phyloP scores from a whole-genome alignment of 495 filamentous ascomycete species.

The Usnea hakonensis region DNA sequence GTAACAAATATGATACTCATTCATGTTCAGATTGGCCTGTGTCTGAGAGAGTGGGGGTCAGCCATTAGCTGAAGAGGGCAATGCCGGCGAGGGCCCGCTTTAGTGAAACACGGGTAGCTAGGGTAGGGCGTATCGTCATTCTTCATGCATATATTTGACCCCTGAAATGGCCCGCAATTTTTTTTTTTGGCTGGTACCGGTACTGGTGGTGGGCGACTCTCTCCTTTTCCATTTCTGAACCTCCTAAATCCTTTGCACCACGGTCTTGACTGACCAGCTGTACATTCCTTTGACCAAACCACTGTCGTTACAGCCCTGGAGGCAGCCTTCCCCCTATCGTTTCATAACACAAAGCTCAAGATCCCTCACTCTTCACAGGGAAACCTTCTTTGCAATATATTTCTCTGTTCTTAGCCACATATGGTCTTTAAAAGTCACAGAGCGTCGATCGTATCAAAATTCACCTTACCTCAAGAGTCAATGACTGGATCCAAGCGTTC shows the following conservation, averaged over 20 bases:
- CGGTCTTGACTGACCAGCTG: neutral
- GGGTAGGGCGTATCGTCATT: neutral
- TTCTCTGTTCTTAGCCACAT: constrained; percentile 7
- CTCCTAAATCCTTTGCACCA: neutral
- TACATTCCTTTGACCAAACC: constrained; percentile 27
- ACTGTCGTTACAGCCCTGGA: constrained; percentile 13
- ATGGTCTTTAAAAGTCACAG: constrained; percentile 1
- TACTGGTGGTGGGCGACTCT: neutral
- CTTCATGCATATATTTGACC: neutral
- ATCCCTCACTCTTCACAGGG: neutral
- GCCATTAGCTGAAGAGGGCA: too few relatives aligned
- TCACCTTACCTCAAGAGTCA: constrained; percentile 4
- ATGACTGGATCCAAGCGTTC: constrained; percentile 21
- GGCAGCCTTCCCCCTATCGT: neutral
- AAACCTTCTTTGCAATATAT: neutral
- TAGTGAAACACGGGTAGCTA: neutral
- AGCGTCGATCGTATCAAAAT: neutral
- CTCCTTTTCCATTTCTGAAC: neutral
- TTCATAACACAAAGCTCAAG: neutral
- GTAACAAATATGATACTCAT: neutral
- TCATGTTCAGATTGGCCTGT: neutral
- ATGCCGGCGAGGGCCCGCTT: neutral
- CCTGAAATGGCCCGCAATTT: neutral
- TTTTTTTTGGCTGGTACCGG: neutral
- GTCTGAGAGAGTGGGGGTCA: too few relatives aligned